A percentile compares a stretch with the other conserved stretches of the same genome.
Evolutionary conservation across 1,284 basidiomycete species (phyloP).

Genomic region (Anthracocystis setariae): DNA sequence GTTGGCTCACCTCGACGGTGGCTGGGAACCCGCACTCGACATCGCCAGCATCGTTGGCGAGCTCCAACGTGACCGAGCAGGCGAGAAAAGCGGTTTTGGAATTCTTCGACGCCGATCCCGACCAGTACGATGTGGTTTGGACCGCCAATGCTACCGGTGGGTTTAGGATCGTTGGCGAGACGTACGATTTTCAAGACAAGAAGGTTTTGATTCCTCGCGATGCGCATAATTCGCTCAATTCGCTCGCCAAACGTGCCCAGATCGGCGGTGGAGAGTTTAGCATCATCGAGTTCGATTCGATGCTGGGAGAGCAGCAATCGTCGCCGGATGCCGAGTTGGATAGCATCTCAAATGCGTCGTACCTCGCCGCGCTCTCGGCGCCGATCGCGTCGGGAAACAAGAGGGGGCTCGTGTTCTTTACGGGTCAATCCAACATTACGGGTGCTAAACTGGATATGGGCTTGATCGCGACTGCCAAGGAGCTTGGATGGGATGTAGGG

Average conservation of each 20-base stretch:
- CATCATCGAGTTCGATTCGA: constrained; percentile 25
- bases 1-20: constrained; percentile 3
- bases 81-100: constrained; percentile 12
- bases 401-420: constrained; percentile 29
- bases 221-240: constrained; percentile 37
- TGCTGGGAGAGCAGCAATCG: too few species aligned
- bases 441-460: constrained; percentile 20
- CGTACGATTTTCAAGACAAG: constrained; percentile 13
- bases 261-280: constrained; percentile 5
- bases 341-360: constrained; percentile 5
- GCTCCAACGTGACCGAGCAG: constrained; percentile 1
- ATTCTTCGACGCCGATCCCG: constrained; percentile 27
- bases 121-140: constrained; percentile 34
- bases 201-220: constrained; percentile 25
- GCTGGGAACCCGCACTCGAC: constrained; percentile 35
- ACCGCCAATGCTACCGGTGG: constrained; percentile 26
- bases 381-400: constrained; percentile 3
- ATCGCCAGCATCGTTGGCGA: constrained; percentile 10
- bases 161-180: constrained; percentile 23
- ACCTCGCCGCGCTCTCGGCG: neutral
- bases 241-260: constrained; percentile 7
- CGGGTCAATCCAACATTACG: constrained; percentile 37
- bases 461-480: neutral
- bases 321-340: neutral
- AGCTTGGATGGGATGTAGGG: constrained; percentile 14